phyloP scores from a whole-genome alignment of 208 protist genomes.

The Leishmania arabica region DNA sequence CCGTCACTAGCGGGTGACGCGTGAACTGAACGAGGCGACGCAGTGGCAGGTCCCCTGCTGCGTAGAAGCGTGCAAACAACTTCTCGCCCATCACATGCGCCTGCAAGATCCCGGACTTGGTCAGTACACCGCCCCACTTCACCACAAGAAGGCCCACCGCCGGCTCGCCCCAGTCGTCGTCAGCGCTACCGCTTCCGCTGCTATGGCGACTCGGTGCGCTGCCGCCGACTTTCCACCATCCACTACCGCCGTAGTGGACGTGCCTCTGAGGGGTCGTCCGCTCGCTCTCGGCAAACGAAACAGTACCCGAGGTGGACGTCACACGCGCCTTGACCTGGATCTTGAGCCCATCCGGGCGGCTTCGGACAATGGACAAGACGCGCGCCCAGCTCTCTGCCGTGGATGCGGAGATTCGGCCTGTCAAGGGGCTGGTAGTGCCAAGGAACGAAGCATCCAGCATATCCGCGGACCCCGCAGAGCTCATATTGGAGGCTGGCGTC shows the following conservation, averaged over 20 bases:
- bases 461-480: not conserved
- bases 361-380: conserved; percentile 42
- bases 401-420: conserved; percentile 5
- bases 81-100: conserved; percentile 52
- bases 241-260: not conserved
- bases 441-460: conserved; percentile 17
- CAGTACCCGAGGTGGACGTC: conserved; percentile 5
- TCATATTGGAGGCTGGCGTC: not conserved
- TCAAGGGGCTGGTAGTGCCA: not conserved
- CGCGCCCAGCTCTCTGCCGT: conserved; percentile 43
- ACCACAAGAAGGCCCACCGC: conserved; percentile 45
- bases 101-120: conserved; percentile 45
- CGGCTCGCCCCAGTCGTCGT: conserved; percentile 14
- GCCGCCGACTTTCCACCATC: not conserved
- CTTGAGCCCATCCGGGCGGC: conserved; percentile 42
- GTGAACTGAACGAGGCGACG: conserved; percentile 41
- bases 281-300: conserved; percentile 29
- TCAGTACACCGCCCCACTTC: conserved; percentile 68
- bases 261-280: not conserved
- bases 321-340: conserved; percentile 41
- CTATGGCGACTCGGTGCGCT: not conserved
- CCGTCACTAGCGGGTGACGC: conserved; percentile 33
- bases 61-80: conserved; percentile 61
- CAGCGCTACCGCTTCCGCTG: conserved; percentile 6
- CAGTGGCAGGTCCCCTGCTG: conserved; percentile 51